phyloP scores from a whole-genome alignment of 768 basidiomycete genomes.

The Podaxis rugospora region DNA sequence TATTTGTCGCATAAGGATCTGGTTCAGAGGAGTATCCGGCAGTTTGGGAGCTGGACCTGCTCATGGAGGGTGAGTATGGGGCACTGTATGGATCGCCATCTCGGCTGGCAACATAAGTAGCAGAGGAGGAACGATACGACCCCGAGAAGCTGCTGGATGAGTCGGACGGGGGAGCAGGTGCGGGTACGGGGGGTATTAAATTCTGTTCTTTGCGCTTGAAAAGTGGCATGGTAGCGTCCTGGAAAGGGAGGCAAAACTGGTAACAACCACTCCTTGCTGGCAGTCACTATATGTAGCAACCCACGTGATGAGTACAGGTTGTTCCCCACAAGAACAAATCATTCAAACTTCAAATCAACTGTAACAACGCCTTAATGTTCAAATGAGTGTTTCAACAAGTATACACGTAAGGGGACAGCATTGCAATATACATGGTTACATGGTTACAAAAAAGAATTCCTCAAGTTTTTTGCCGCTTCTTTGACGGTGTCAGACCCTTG shows the following conservation, averaged over 20 bases:
- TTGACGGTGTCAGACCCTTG: conserved; percentile 29
- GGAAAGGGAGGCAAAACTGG: conserved; percentile 8
- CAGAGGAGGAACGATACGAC: conserved; percentile 23
- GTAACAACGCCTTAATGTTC: background rate
- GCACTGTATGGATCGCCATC: conserved; percentile 53
- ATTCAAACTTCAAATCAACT: background rate
- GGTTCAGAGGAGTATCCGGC: conserved; percentile 15
- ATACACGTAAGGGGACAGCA: background rate
- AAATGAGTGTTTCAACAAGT: background rate
- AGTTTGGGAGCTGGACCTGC: conserved; percentile 11
- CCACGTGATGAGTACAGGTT: conserved; percentile 10
- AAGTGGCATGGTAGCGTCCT: conserved; percentile 47
- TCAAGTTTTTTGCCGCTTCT: conserved; percentile 26
- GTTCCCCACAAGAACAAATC: background rate
- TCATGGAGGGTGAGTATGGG: conserved; percentile 18
- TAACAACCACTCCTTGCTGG: conserved; percentile 3
- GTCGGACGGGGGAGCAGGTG: conserved; percentile 17
- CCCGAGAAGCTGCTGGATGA: conserved; percentile 35
- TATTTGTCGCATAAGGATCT: conserved; percentile 38
- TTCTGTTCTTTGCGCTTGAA: conserved; percentile 65
- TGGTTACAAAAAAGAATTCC: background rate
- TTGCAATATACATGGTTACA: background rate
- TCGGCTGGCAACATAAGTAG: conserved; percentile 64
- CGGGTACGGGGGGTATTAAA: conserved; percentile 62
- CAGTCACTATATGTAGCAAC: conserved; percentile 2